Evolutionary conservation across 495 filamentous ascomycete genomes (phyloP).

Genomic region (Neurospora intermedia): DNA sequence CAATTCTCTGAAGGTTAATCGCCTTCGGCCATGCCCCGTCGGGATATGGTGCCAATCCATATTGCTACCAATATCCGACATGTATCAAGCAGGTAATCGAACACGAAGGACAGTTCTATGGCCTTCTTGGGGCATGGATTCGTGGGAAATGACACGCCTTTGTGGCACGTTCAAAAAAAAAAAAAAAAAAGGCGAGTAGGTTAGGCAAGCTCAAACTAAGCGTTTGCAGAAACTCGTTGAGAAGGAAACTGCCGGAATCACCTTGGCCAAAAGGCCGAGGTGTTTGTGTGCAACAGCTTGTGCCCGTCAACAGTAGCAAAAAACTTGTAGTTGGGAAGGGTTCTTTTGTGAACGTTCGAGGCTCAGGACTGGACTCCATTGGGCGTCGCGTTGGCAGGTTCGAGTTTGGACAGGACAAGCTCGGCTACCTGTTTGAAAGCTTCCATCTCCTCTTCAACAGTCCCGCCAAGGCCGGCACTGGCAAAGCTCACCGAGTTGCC

Average conservation of each 20-base stretch:
- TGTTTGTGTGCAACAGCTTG: background rate
- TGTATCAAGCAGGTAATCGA: background rate
- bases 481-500: slow-evolving; percentile 63
- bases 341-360: background rate
- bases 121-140: background rate
- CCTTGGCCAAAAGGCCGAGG: background rate
- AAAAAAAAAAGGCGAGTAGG: background rate
- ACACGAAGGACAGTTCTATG: background rate
- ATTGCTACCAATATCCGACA: background rate
- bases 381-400: slow-evolving; percentile 1
- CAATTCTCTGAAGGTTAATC: background rate
- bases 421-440: slow-evolving; percentile 64
- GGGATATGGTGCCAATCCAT: background rate
- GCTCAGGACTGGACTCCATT: slow-evolving; percentile 5
- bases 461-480: slow-evolving; percentile 57
- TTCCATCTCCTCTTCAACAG: slow-evolving; percentile 91
- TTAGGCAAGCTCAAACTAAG: background rate
- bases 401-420: slow-evolving; percentile 49
- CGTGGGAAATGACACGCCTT: background rate
- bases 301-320: background rate
- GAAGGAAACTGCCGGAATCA: background rate
- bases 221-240: background rate
- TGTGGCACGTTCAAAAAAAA: background rate
- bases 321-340: background rate
- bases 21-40: background rate